Base-by-base conservation (phyloP, 768 basidiomycete species). In the Lyophyllum semitale region DNA sequence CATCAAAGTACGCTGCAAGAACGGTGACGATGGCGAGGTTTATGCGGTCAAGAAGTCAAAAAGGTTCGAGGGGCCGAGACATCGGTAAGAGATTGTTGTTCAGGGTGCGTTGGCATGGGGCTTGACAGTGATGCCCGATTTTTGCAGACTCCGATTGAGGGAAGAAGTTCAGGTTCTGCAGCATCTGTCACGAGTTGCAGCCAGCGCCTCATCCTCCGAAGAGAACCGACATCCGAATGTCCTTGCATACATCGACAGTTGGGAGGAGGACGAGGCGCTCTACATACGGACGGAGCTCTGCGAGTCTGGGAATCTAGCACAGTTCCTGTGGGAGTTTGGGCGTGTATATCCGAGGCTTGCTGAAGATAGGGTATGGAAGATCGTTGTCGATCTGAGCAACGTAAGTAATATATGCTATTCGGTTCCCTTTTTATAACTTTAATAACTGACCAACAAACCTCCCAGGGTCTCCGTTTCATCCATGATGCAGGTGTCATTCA, bases 221-320 rank as follows among this genome's bases (percentile, higher is more conserved):
- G 70, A 63, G 25, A 69, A 69, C 50, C 66, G 77, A 22, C 90
- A 93, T 71, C 83, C 89, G 0, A 94, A 97, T 70, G 87, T 98
- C 15, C 80, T 99, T 30, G 82, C 81, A 17, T 96, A 95, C 65
- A 78, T 94, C 57, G 93, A 97, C 73, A 95, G 93, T 59, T 98
- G 97, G 97, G 97, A 99, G 72, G 88, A 97, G 68, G 84, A 88
- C 49, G 87, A 91, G 48, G 81, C 84, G 46, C 75, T 98, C 23
- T 98, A 83, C 73, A 98, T 99, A 64, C 91, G 88, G 62, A 98
- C 97, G 3, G 94, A 96, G 68, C 81, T 99, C 32, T 98, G 97
- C 74, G 89, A 89, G 67, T 82, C 90, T 63, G 97, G 97, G 59
- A 97, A 93, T 73, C 84, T 99, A 62, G 87, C 87, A 4, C 85